These are phyloP conservation scores for Thermomucor indicae-seudaticae DNA, from an alignment of 371 early-diverging fungal species.

Conservation along the genomic window DNA sequence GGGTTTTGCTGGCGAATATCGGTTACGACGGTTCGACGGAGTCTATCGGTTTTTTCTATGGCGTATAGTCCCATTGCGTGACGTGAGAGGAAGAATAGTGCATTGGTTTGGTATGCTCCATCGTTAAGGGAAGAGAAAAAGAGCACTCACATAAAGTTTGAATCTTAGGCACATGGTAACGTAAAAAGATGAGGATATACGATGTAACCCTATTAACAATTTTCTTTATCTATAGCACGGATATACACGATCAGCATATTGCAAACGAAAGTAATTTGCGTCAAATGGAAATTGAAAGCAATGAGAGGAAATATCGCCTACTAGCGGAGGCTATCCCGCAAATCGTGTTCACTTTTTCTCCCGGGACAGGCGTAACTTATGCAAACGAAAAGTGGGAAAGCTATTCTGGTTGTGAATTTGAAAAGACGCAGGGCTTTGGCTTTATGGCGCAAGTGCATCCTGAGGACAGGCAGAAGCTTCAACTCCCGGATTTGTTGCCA, in stretches of 20 bases:
- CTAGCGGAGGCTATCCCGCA: constrained; percentile 68
- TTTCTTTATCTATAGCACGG: constrained; percentile 37
- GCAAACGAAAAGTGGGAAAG: constrained; percentile 60
- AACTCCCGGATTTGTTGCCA: constrained; percentile 45
- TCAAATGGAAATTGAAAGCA: constrained; percentile 57
- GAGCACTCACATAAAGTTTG: not conserved
- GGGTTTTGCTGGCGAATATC: constrained; percentile 57
- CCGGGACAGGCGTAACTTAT: constrained; percentile 55
- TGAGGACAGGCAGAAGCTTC: constrained; percentile 52
- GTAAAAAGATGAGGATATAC: not conserved
- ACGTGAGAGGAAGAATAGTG: constrained; percentile 53
- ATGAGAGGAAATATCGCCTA: constrained; percentile 60
- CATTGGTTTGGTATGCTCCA: constrained; percentile 53
- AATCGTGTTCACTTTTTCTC: constrained; percentile 62
- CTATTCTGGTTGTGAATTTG: constrained; percentile 54
- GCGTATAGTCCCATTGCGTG: constrained; percentile 57
- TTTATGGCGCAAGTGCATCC: constrained; percentile 64
- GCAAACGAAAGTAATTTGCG: constrained; percentile 51
- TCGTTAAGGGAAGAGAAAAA: not conserved
- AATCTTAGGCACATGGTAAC: constrained; percentile 16
- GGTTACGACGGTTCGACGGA: constrained; percentile 58
- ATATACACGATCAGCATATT: constrained; percentile 59
- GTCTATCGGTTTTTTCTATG: constrained; percentile 59
- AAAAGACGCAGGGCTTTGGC: constrained; percentile 53
- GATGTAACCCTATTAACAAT: not conserved